These are phyloP conservation scores for Knoxia roxburghii DNA, from an alignment of 257 asterid species.

Conservation along the genomic window DNA sequence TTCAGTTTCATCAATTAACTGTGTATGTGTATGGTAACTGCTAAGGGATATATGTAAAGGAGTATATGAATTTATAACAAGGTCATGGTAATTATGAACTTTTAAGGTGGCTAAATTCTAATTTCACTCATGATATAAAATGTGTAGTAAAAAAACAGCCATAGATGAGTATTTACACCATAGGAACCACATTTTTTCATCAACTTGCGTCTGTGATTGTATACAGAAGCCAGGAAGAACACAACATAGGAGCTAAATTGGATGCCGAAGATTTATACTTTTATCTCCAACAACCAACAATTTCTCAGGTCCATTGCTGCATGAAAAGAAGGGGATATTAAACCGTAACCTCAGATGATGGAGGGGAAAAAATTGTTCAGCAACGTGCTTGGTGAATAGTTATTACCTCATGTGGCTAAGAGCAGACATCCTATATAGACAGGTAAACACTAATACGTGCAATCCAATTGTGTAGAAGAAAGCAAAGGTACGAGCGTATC, in stretches of 20 bases:
- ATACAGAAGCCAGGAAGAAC: not conserved
- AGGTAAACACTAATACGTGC: constrained; percentile 91
- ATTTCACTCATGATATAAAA: not conserved
- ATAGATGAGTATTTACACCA: constrained; percentile 18
- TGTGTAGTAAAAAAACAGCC: not conserved
- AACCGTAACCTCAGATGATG: not conserved
- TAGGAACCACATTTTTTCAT: too few relatives aligned
- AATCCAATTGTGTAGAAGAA: constrained; percentile 94
- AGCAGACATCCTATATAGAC: constrained; percentile 97
- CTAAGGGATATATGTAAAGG: too few relatives aligned
- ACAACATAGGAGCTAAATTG: constrained; percentile 28
- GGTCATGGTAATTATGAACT: not conserved
- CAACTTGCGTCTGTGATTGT: not conserved
- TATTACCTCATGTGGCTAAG: constrained; percentile 80
- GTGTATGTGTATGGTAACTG: too few relatives aligned
- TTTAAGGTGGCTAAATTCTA: not conserved
- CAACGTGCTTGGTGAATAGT: not conserved
- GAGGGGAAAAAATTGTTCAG: not conserved
- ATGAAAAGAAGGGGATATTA: constrained; percentile 12
- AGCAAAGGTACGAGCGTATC: constrained; percentile 88
- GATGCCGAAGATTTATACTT: constrained; percentile 59
- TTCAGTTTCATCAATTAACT: too few relatives aligned
- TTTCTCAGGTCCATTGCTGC: constrained; percentile 89
- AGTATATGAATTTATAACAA: too few relatives aligned
- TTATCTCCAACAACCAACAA: constrained; percentile 44